phyloP scores from a whole-genome alignment of 2,329 filamentous ascomycete species.

The Fusarium fracticaudum region DNA sequence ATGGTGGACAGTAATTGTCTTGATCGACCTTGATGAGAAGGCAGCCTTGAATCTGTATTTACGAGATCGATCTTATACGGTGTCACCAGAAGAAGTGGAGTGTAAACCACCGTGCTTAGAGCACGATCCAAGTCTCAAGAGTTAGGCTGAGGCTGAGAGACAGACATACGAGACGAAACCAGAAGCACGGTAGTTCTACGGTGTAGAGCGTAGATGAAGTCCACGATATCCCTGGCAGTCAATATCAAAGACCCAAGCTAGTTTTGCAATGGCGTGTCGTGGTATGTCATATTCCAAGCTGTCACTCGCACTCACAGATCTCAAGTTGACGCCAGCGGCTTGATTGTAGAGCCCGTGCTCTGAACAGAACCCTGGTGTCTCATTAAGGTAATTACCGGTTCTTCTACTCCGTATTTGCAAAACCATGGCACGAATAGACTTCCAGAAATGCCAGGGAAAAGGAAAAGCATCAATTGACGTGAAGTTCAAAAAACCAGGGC shows the following conservation, averaged over 20 bases:
- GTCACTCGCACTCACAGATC: conserved; percentile 2
- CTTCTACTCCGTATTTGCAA: background rate
- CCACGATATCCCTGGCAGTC: background rate
- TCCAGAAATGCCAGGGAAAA: background rate
- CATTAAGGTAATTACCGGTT: background rate
- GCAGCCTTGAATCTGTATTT: background rate
- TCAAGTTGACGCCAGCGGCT: conserved; percentile 18
- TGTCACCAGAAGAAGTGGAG: background rate
- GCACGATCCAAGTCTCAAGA: conserved; percentile 13
- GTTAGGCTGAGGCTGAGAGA: background rate
- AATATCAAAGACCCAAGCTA: background rate
- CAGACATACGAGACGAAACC: background rate
- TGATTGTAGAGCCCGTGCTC: conserved; percentile 6
- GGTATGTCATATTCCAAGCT: conserved; percentile 5
- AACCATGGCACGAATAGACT: conserved; percentile 3
- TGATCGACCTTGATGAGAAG: background rate
- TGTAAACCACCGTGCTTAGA: background rate
- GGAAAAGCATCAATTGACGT: conserved; percentile 3
- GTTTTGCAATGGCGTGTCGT: background rate
- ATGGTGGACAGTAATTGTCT: background rate
- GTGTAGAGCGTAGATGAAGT: background rate
- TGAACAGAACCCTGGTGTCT: background rate
- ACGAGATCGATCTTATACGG: background rate
- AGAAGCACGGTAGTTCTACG: background rate
- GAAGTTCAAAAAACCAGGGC: conserved; percentile 32